phyloP scores from a whole-genome alignment of 1,284 basidiomycete species.

The Rhodotorula sp. region DNA sequence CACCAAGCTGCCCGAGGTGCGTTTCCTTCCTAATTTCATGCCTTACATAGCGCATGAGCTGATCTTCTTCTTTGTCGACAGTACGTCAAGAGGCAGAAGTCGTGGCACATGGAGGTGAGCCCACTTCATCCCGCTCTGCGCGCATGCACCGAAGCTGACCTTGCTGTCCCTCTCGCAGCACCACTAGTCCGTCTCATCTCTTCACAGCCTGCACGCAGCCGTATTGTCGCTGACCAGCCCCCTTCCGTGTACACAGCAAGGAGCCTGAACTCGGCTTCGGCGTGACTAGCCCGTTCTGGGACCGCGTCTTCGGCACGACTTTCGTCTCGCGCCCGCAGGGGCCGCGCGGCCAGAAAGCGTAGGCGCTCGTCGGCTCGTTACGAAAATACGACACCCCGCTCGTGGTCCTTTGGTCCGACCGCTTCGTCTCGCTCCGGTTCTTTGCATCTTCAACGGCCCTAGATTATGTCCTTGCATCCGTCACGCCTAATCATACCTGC shows the following conservation, averaged over 20 bases:
- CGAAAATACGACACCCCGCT: too few relatives aligned
- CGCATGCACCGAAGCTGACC: too few relatives aligned
- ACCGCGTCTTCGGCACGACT: slow-evolving; percentile 81
- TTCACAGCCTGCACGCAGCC: too few relatives aligned
- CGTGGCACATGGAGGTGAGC: slow-evolving; percentile 90
- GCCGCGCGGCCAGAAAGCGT: too few relatives aligned
- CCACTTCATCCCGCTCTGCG: too few relatives aligned
- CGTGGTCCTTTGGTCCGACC: too few relatives aligned
- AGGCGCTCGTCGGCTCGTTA: too few relatives aligned
- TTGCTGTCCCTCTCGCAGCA: background rate
- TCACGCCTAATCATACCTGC: too few relatives aligned
- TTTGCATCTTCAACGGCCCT: too few relatives aligned
- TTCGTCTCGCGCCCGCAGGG: slow-evolving; percentile 28
- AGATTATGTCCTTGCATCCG: too few relatives aligned
- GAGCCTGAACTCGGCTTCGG: slow-evolving; percentile 85
- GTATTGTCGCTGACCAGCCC: background rate
- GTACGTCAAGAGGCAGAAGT: slow-evolving; percentile 87
- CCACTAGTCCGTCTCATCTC: background rate
- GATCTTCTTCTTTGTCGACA: background rate
- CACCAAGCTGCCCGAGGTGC: slow-evolving; percentile 36
- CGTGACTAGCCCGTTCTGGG: slow-evolving; percentile 94
- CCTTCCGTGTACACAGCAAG: slow-evolving; percentile 61
- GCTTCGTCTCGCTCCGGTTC: too few relatives aligned
- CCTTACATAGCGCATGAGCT: background rate
- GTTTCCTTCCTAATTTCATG: background rate